phyloP scores from a whole-genome alignment of 176 grass and related monocot species.

The Zea luxurians region DNA sequence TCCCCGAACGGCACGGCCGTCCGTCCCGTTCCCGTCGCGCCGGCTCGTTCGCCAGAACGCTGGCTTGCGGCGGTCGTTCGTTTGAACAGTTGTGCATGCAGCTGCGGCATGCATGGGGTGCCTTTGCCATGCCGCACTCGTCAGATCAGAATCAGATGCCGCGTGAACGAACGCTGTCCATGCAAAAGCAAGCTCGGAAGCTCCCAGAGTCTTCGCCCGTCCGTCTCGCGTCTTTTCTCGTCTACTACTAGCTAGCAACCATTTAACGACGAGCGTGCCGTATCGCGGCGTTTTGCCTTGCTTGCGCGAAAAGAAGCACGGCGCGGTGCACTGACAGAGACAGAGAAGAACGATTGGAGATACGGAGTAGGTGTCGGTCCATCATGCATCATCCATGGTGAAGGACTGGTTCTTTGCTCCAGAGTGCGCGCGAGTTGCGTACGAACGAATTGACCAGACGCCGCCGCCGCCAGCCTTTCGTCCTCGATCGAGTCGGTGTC shows the following conservation, averaged over 20 bases:
- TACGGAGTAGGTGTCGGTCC: background rate
- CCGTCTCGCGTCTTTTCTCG: background rate
- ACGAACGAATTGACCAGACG: background rate
- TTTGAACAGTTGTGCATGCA: constrained; percentile 24
- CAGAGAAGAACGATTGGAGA: background rate
- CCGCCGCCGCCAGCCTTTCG: background rate
- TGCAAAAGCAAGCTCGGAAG: background rate
- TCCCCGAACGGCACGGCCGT: background rate
- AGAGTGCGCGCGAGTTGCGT: background rate
- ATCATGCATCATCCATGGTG: background rate
- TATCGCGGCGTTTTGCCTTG: too few species aligned
- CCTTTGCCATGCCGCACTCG: constrained; percentile 1
- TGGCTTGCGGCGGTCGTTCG: background rate
- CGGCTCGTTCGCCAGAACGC: background rate
- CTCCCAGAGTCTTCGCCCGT: background rate
- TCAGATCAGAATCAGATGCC: constrained; percentile 7
- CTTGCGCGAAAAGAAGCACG: too few species aligned
- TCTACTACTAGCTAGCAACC: background rate
- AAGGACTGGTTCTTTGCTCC: background rate
- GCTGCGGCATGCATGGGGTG: background rate
- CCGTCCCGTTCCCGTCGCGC: background rate
- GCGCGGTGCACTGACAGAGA: too few species aligned
- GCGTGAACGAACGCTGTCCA: constrained; percentile 15
- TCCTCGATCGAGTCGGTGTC: background rate
- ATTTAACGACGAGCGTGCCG: background rate